Percentiles rank a stretch among this genome's conserved stretches.
phyloP scores from a whole-genome alignment of 2,329 filamentous ascomycete genomes.

The Fusarium sp. region DNA sequence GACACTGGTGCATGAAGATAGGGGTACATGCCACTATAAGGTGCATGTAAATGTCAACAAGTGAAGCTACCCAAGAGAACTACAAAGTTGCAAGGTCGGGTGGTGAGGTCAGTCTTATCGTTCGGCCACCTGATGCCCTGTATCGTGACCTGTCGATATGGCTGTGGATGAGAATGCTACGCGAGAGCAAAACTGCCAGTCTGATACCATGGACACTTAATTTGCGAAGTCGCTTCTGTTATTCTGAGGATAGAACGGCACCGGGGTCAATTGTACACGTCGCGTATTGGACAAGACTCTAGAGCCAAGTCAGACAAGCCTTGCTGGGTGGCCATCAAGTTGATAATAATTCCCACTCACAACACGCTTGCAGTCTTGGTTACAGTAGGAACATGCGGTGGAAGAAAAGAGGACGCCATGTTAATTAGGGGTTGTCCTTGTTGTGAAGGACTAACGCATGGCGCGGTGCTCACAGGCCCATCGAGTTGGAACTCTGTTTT shows the following conservation, averaged over 20 bases:
- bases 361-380: neutral
- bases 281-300: conserved; percentile 6
- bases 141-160: neutral
- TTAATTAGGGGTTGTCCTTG: conserved; percentile 24
- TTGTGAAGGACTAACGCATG: neutral
- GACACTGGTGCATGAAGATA: conserved; percentile 66
- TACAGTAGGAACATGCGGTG: conserved; percentile 23
- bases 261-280: neutral
- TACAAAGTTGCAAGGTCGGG: neutral
- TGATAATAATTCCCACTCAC: conserved; percentile 18
- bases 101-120: neutral
- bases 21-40: conserved; percentile 47
- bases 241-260: neutral
- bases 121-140: neutral
- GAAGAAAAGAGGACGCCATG: conserved; percentile 18
- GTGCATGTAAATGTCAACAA: neutral
- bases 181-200: neutral
- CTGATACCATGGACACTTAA: neutral
- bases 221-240: neutral
- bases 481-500: conserved; percentile 20
- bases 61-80: neutral
- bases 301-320: conserved; percentile 15
- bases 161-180: neutral
- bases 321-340: conserved; percentile 11
- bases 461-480: conserved; percentile 26